These are phyloP conservation scores for Cryptococcus amylolentus DNA, from an alignment of 1,284 basidiomycete species.

Conservation along the genomic window DNA sequence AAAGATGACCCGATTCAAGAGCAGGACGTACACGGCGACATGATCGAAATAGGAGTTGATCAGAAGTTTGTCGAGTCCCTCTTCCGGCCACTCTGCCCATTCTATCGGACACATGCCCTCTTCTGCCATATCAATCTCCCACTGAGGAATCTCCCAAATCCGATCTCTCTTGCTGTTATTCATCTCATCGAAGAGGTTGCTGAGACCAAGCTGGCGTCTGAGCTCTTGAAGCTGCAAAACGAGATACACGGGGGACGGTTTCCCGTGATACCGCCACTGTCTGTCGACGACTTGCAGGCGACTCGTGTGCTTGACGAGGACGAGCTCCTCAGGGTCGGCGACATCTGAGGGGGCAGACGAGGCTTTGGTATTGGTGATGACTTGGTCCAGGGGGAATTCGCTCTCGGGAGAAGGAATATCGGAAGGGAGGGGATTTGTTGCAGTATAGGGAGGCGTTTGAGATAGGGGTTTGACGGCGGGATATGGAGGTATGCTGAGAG, in stretches of 20 bases:
- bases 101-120: constrained; percentile 37
- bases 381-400: no score
- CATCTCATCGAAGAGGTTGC: constrained; percentile 33
- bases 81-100: constrained; percentile 43
- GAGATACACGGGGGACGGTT: constrained; percentile 65
- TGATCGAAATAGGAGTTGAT: constrained; percentile 67
- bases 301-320: no score
- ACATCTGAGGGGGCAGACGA: no score
- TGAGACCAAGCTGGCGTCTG: constrained; percentile 45
- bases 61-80: constrained; percentile 60
- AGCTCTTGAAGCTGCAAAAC: constrained; percentile 63
- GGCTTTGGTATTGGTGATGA: no score
- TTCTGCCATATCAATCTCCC: constrained; percentile 45
- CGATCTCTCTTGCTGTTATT: constrained; percentile 31
- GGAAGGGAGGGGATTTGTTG: no score
- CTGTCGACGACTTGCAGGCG: no score
- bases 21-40: constrained; percentile 62
- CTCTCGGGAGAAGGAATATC: no score
- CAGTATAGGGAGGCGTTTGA: no score
- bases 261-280: constrained; percentile 63
- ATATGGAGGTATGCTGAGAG: no score
- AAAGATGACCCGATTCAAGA: constrained; percentile 74
- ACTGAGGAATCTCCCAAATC: constrained; percentile 48
- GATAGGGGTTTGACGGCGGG: no score
- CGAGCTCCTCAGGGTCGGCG: no score